Base-by-base conservation (phyloP, 176 grass and related monocot species). In the Cymbopogon citratus region DNA sequence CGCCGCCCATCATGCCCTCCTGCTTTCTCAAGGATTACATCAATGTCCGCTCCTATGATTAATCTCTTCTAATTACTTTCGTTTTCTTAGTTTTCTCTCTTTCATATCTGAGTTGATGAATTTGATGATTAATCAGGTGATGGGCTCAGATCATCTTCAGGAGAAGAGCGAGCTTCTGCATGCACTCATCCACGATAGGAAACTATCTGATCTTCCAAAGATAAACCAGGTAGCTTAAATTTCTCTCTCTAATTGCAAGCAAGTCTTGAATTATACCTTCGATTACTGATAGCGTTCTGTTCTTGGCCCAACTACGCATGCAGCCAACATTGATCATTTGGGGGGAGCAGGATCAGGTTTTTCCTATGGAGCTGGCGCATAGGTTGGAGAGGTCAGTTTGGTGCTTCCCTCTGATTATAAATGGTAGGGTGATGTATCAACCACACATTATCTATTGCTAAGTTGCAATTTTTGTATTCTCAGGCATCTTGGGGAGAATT, bases 261-360 rank as follows among this genome's bases (percentile, higher is more conserved):
- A 43, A 69, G 16, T 73, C 40, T 56, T 45, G 48, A 35, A 44
- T 43, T 43, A 52, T 35, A 38, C 12, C 1, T 38, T 38, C 26
- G 12, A 9, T 23, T 2, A n/a, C 16, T 45, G 49, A 46, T 62
- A 71, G 10, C 35, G 59, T 65, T n/a, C 1, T 43, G 69, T 45
- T 64, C 11, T 36, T 46, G 8, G 21, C 59, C 21, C 52, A 57
- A 81, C 19, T 52, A 15, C 81, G 81, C 83, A 87, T 83, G 75
- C 87, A 91, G 91, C 83, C 73, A 71, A 94, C 89, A 21, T 80
- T 97, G 87, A 94, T 94, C 74, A 52, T 94, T 61, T 94, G 94
- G 94, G 94, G 91, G 5, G 90, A 94, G 87, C 73, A 94, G 79
- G 94, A 94, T 80, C 74, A 87, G 67, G 88, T 97, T 56, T 97